Evolutionary conservation across 257 asterid species (phyloP).

Genomic region (Scutellaria galericulata): DNA sequence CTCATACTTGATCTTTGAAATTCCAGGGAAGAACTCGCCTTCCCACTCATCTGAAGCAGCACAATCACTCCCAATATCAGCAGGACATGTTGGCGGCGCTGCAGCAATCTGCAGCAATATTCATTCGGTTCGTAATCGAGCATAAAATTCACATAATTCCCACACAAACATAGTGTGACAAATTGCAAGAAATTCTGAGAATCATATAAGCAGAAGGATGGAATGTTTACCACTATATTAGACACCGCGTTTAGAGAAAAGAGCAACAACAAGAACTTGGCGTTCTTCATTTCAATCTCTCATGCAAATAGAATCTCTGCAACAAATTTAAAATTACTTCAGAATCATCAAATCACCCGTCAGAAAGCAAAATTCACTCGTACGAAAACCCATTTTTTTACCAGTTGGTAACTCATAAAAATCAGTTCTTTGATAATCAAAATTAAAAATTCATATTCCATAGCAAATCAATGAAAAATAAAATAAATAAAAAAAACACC

Average conservation of each 20-base stretch:
- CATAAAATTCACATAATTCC: background rate
- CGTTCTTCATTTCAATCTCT: constrained; percentile 46
- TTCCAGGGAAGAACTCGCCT: constrained; percentile 86
- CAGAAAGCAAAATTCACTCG: background rate
- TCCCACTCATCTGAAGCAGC: constrained; percentile 55
- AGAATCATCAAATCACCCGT: background rate
- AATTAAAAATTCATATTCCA: background rate
- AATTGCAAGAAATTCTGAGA: background rate
- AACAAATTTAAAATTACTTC: background rate
- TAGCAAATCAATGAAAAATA: background rate
- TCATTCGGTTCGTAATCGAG: constrained; percentile 16
- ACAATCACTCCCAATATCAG: constrained; percentile 56
- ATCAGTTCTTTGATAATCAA: background rate
- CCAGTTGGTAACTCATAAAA: constrained; percentile 8
- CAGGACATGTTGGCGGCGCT: constrained; percentile 87
- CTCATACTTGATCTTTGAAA: constrained; percentile 88
- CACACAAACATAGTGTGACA: background rate
- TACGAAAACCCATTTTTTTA: constrained; percentile 6
- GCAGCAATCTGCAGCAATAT: constrained; percentile 54
- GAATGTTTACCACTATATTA: constrained; percentile 52
- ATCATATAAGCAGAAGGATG: constrained; percentile 1
- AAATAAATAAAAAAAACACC: background rate
- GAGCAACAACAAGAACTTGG: constrained; percentile 44
- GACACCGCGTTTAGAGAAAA: constrained; percentile 44
- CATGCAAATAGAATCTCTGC: constrained; percentile 40